Evolutionary conservation across 805 yeast genomes (phyloP), one percentile per base, ranked within the genome.

Genomic region (Saturnispora saitoi): DNA sequence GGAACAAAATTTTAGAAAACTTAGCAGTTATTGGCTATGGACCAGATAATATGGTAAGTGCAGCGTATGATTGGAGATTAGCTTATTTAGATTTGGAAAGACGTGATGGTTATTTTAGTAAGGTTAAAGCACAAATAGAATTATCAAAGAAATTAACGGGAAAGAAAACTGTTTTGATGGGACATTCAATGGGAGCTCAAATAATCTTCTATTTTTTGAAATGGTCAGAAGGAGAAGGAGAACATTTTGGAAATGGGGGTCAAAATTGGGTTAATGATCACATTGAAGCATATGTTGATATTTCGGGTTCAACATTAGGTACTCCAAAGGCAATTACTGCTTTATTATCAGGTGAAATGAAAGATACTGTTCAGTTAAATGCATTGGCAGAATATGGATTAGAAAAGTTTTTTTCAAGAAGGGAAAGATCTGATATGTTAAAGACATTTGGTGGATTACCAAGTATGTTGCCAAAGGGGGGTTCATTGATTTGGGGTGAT

Each of bases 141-240:
- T 54, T 78, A 20, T 72, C 71, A 51, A 69, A 73, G 52, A 58
- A 63, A 14, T 56, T 70, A 17, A 75, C 75, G 6, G 76, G 75
- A 12, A 81, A 89, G 47, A 91, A 89, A 58, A 70, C 86, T 1
- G 81, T 83, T n/a, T 58, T 93, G 14, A 75, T 81, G 17, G 95
- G 96, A 20, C 99, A 93, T 64, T 91, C 98, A 0, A 93, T 93
- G 99, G 99, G 99, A 2, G 75, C 95, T 0, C 98, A 93, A 66
- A 77, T 93, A 32, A 77, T 83, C 2, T 87, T 78, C 61, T 93
- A 86, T 64, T 93, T 93, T 61, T 65, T 93, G 70, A 89, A 93
- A 66, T 93, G 99, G 99, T 98, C 77, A 6, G 99, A 93, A 64
- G 96, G 97, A 0, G 70, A 73, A 45, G 97, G 96, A 4, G 70